Conservation (phyloP, 2,329 filamentous ascomycete genomes). For the Scortechinia acanthostroma region DNA sequence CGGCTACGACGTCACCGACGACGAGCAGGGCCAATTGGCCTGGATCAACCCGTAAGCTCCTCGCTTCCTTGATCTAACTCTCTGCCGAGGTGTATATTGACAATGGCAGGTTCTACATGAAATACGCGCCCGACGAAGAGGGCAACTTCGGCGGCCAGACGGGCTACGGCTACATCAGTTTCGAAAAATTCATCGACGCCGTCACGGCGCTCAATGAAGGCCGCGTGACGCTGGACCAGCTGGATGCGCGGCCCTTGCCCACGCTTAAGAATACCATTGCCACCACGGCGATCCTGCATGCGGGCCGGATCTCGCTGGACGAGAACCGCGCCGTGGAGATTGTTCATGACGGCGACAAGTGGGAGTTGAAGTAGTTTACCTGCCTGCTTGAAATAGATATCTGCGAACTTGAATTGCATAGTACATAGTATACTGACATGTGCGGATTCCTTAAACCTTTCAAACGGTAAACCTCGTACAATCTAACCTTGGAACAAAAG, state of each 20-base stretch:
- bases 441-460: too few relatives aligned
- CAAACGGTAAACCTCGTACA: too few relatives aligned
- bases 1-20: conserved; percentile 89
- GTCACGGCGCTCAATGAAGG: conserved; percentile 74
- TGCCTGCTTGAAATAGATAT: too few relatives aligned
- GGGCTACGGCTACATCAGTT: conserved; percentile 87
- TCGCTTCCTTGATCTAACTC: background rate
- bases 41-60: conserved; percentile 76
- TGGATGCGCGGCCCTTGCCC: conserved; percentile 75
- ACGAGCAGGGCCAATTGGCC: conserved; percentile 60
- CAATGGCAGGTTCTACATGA: conserved; percentile 68
- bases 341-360: conserved; percentile 52
- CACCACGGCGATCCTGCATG: conserved; percentile 85
- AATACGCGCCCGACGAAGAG: conserved; percentile 87
- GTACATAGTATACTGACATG: too few relatives aligned
- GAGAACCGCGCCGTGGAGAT: conserved; percentile 75
- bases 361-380: conserved; percentile 53
- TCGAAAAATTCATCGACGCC: conserved; percentile 92
- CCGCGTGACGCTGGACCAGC: conserved; percentile 61
- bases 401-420: too few relatives aligned
- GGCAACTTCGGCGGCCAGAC: conserved; percentile 88
- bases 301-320: conserved; percentile 76
- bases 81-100: background rate
- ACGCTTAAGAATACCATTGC: conserved; percentile 84
- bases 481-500: too few relatives aligned